Base-by-base conservation (phyloP, 345 rosid species). In the Carallia pectinifolia region DNA sequence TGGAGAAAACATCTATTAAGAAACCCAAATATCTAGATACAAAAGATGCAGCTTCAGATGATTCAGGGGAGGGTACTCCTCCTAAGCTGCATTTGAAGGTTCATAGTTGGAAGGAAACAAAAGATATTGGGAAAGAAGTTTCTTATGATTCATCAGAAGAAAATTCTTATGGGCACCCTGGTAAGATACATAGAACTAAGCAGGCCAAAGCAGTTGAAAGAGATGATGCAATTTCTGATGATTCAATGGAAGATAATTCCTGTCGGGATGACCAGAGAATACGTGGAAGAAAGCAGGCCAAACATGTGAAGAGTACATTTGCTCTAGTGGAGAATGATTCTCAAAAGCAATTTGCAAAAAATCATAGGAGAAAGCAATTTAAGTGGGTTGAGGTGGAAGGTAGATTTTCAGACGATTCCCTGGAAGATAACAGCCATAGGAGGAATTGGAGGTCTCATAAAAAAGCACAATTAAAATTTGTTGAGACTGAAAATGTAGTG, bases 31-130 rank as follows among this genome's bases (percentile, higher is more conserved):
- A 69, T 67, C 39, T 76, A 17, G 82, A 80, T 65, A 69, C 70
- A 12, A 89, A 85, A 72, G 80, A 72, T 65, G 88, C 70, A 54
- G 78, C 72, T 74, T 88, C 90, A 66, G 89, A 89, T 74, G 87
- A 83, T 83, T 75, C 87, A 39, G 75, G 76, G 56, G 88, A 76
- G 62, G 85, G 73, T 70, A 74, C 69, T 71, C 77, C 81, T 71
- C 76, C 61, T 72, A 77, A 81, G 72, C 87, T 74, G 70, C 83
- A 77, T 58, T 66, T 59, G 62, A 78, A 71, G 72, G 66, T 76
- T 80, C 70, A 72, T 23, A 69, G 77, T 60, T 80, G 82, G 76
- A 91, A 78, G 53, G 71, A 71, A 40, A 76, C 75, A 64, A 82
- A 81, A 65, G 72, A 66, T 54, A 62, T 78, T 48, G 81, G 73